Conservation (phyloP, 1,284 basidiomycete species). For the Ganoderma sinense region DNA sequence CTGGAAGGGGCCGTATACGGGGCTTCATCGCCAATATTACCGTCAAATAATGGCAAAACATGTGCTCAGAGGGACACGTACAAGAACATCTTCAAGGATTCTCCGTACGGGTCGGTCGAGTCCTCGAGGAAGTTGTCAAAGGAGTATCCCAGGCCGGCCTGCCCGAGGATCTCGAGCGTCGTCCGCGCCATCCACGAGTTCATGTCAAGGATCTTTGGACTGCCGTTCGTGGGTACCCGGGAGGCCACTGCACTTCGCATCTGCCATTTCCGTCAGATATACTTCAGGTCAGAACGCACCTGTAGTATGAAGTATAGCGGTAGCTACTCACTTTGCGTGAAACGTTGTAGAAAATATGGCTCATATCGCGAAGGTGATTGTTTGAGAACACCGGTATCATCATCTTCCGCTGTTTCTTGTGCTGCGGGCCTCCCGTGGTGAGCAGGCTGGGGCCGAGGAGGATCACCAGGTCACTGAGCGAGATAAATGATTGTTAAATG, state of each 20-base stretch:
- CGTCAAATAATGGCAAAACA: neutral
- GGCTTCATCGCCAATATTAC: neutral
- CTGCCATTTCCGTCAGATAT: slow-evolving; percentile 11
- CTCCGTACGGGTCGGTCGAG: slow-evolving; percentile 32
- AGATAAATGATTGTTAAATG: neutral
- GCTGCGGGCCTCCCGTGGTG: slow-evolving; percentile 16
- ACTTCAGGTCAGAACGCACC: no score
- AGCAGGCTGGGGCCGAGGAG: slow-evolving; percentile 21
- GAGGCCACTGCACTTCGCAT: slow-evolving; percentile 28
- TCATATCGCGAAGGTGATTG: slow-evolving; percentile 24
- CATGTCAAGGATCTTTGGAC: slow-evolving; percentile 37
- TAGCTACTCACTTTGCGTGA: slow-evolving; percentile 11
- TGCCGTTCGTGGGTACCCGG: slow-evolving; percentile 10
- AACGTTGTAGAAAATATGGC: slow-evolving; percentile 20
- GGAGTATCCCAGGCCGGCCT: slow-evolving; percentile 45
- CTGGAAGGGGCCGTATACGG: neutral
- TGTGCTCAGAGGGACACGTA: slow-evolving; percentile 17
- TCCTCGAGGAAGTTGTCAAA: slow-evolving; percentile 41
- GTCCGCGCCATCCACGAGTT: slow-evolving; percentile 42
- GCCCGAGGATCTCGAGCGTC: slow-evolving; percentile 46
- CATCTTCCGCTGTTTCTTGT: slow-evolving; percentile 25
- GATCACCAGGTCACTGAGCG: slow-evolving; percentile 10
- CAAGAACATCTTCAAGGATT: slow-evolving; percentile 41
- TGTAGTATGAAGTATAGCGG: no score
- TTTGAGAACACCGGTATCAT: slow-evolving; percentile 27